Percentiles rank a stretch among this genome's conserved stretches.
phyloP scores from a whole-genome alignment of 345 rosid species.

The Hibiscus trionum region DNA sequence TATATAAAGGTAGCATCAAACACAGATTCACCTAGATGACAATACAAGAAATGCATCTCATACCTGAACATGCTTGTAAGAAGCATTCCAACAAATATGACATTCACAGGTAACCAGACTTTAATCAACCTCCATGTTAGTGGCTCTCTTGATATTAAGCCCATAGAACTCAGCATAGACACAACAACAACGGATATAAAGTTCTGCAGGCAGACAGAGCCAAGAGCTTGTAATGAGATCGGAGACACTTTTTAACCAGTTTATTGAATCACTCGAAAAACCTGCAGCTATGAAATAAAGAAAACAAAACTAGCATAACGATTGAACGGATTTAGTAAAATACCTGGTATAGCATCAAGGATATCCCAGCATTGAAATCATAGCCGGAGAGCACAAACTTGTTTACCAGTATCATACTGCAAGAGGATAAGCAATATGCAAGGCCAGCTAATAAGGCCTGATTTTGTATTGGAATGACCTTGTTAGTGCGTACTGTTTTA shows the following conservation, averaged over 20 bases:
- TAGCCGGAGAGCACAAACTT: conserved; percentile 92
- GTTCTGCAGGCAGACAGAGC: conserved; percentile 53
- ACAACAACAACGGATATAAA: conserved; percentile 82
- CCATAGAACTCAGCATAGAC: conserved; percentile 51
- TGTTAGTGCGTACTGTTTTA: conserved; percentile 36
- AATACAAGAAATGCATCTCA: conserved; percentile 7
- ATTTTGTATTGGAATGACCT: conserved; percentile 43
- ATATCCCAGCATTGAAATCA: conserved; percentile 88
- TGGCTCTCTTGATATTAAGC: conserved; percentile 78
- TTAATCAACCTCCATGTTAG: conserved; percentile 73
- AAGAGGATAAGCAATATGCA: conserved; percentile 91
- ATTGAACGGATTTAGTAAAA: conserved; percentile 6
- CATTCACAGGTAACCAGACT: conserved; percentile 95
- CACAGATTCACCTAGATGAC: not conserved
- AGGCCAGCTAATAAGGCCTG: conserved; percentile 80
- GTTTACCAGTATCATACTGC: conserved; percentile 95
- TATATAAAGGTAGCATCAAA: not conserved
- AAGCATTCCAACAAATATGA: conserved; percentile 96
- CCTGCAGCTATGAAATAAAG: not conserved
- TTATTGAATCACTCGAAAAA: not conserved
- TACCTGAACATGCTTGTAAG: conserved; percentile 99
- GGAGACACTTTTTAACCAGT: not conserved
- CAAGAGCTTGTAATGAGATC: conserved; percentile 9
- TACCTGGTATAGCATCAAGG: conserved; percentile 96
- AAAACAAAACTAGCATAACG: not conserved